Evolutionary conservation across 2,329 filamentous ascomycete genomes (phyloP), one percentile per base, ranked within the genome.

Genomic region (Ramichloridium luteum): DNA sequence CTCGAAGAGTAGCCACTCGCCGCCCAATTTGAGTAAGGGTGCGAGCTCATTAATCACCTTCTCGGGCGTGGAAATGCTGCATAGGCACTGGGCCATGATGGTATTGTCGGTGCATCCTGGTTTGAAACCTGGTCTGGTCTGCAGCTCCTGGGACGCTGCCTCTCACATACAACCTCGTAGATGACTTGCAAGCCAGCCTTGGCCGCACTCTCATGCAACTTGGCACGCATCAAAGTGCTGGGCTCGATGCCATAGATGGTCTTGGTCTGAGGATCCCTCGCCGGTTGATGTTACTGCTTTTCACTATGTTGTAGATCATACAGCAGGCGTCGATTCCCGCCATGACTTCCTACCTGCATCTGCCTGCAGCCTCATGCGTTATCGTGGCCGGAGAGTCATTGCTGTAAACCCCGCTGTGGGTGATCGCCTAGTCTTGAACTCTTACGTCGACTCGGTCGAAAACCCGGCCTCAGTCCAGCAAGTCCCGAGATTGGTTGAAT

Each of bases 191-290:
- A 53, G 0, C 70, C 72, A 1, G 70, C 62, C 1, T 62, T 60
- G 8, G 53, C 48, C 3, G 76, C 61, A 13, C 61, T 63, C 23
- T 51, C 46, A 1, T 58, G 53, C 31, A 80, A 55, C 4, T 52
- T 51, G 0, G 49, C 49, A 40, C 75, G 69, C 32, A 70, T 67
- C 18, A 59, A 61, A 0, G 49, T 33, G 47, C 77, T 79, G 3
- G 76, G 76, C 55, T 80, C 76, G 4, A 80, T 64, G 33, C 74
- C 76, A 44, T 72, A 77, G 27, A 80, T 56, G 38, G 51, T 59
- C 2, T 45, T 56, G 27, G 58, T 52, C n/a, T 42, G 33, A 6
- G 40, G 35, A 14, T 54, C 54, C 3, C 45, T 40, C 1, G 47
- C 45, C 5, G n/a, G n/a, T n/a, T n/a, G n/a, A n/a, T n/a, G n/a